A percentile compares a stretch with the other conserved stretches of the same genome.
Evolutionary conservation across 2,329 filamentous ascomycete genomes (phyloP).

Genomic region (Amylocarpus encephaloides): DNA sequence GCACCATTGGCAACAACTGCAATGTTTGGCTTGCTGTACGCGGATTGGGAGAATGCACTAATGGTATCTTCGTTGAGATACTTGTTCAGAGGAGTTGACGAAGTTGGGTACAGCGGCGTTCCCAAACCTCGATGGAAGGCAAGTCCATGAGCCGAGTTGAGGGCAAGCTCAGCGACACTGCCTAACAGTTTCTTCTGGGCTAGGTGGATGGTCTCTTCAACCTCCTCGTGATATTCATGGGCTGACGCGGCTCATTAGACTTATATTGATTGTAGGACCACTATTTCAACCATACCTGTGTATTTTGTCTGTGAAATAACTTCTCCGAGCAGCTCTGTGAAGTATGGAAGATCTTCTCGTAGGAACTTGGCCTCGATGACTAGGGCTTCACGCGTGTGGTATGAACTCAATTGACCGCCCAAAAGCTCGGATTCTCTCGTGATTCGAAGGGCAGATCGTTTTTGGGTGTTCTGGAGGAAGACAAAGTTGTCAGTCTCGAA

Average conservation of each 20-base stretch:
- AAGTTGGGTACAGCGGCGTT: conserved; percentile 65
- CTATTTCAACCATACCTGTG: conserved; percentile 49
- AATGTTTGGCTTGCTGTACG: conserved; percentile 85
- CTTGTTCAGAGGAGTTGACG: conserved; percentile 64
- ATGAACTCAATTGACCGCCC: conserved; percentile 79
- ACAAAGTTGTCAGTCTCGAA: conserved; percentile 11
- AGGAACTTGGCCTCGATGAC: conserved; percentile 93
- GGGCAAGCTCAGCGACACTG: conserved; percentile 59
- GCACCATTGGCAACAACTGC: conserved; percentile 88
- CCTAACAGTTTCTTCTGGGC: conserved; percentile 68
- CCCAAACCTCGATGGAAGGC: conserved; percentile 95
- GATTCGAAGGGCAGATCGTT: conserved; percentile 86
- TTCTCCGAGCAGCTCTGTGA: conserved; percentile 90
- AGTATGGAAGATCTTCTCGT: conserved; percentile 93
- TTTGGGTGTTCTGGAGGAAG: conserved; percentile 64
- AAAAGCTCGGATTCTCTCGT: conserved; percentile 92
- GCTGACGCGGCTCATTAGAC: conserved; percentile 43
- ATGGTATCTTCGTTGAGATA: conserved; percentile 75
- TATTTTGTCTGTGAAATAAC: conserved; percentile 85
- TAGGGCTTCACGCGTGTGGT: conserved; percentile 89
- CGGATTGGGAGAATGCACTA: conserved; percentile 66
- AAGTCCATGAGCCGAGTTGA: conserved; percentile 78
- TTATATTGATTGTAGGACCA: conserved; percentile 10
- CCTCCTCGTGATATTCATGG: conserved; percentile 85
- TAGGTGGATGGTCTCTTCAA: conserved; percentile 68